Evolutionary conservation across 2,329 filamentous ascomycete genomes (phyloP), one percentile per base, ranked within the genome.

Genomic region (Alternaria atra): DNA sequence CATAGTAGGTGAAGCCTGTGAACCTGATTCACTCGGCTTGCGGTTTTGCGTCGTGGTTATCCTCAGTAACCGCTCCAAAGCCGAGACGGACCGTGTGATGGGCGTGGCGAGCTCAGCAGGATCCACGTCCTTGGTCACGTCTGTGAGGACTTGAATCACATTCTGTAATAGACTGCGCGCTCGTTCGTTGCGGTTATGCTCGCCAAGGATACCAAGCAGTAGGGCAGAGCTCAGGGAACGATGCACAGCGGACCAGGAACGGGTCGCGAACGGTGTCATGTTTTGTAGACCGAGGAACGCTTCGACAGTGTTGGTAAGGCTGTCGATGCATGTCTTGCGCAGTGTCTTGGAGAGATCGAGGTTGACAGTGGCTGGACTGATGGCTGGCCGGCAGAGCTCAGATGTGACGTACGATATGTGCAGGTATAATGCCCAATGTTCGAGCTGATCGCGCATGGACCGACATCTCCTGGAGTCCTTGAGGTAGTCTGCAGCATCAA

Each of bases 321-420:
- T 85, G 48, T 84, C 80, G 35, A 89, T 80, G 67, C 86, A 89
- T 58, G 84, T 83, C 53, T 82, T 81, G 43, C 84, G 83, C 70
- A 88, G 81, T 10, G 75, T 83, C 69, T 75, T 81, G 63, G 74
- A 79, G 40, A 82, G 73, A 43, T 83, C 82, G 52, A 78, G 70
- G 15, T 75, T 74, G 39, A 83, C 81, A 8, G 79, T 80, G 43
- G 80, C 78, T 9, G 84, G 81, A 68, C 86, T 88, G 68, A 89
- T 82, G 25, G 86, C 85, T 34, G 87, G 86, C 32, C 87, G 83
- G 70, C 85, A 89, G 32, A 89, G 83, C 75, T 89, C 87, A 5
- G 87, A 88, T 23, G 84, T 84, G 60, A 88, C 84, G 73, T 89
- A 89, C 7, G 86, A 88, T 20, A 85, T 84, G 70, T 89, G 87